These are phyloP conservation scores for Chenopodium suecicum DNA, from an alignment of 148 eudicot genomes.

Conservation along the genomic window DNA sequence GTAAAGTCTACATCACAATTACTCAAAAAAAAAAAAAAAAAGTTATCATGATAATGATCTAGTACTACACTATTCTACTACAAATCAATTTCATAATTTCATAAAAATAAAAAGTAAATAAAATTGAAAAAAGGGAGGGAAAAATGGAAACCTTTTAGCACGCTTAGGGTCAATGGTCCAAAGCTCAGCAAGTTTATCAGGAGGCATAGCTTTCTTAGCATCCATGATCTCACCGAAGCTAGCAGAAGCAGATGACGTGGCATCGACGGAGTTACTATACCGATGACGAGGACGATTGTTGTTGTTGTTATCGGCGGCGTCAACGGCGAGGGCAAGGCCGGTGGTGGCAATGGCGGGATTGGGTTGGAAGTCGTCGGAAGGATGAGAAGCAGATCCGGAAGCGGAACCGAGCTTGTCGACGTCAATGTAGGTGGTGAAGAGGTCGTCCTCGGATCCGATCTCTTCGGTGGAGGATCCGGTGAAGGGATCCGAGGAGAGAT, in stretches of 20 bases:
- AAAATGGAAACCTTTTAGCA: conserved; percentile 45
- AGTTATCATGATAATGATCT: too few species aligned
- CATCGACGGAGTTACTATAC: conserved; percentile 40
- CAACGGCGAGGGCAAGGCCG: neutral
- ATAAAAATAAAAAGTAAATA: too few species aligned
- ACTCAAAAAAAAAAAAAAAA: too few species aligned
- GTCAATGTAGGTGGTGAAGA: conserved; percentile 51
- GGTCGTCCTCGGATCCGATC: conserved; percentile 51
- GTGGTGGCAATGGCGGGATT: neutral
- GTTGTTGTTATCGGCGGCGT: neutral
- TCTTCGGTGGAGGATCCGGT: conserved; percentile 36
- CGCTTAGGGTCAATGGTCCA: conserved; percentile 64
- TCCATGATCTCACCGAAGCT: conserved; percentile 40
- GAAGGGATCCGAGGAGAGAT: conserved; percentile 42
- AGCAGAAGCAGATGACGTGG: conserved; percentile 23
- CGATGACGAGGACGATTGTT: conserved; percentile 27
- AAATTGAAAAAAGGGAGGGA: too few species aligned
- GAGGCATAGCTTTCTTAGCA: conserved; percentile 50
- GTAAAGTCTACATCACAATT: too few species aligned
- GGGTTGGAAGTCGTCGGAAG: neutral
- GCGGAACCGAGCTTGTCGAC: conserved; percentile 35
- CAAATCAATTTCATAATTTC: too few species aligned
- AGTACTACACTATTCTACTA: too few species aligned
- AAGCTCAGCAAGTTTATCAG: conserved; percentile 57
- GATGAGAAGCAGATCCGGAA: conserved; percentile 5